These are phyloP conservation scores for Byssothecium circinans DNA, from an alignment of 2,329 filamentous ascomycete species.

Conservation along the genomic window DNA sequence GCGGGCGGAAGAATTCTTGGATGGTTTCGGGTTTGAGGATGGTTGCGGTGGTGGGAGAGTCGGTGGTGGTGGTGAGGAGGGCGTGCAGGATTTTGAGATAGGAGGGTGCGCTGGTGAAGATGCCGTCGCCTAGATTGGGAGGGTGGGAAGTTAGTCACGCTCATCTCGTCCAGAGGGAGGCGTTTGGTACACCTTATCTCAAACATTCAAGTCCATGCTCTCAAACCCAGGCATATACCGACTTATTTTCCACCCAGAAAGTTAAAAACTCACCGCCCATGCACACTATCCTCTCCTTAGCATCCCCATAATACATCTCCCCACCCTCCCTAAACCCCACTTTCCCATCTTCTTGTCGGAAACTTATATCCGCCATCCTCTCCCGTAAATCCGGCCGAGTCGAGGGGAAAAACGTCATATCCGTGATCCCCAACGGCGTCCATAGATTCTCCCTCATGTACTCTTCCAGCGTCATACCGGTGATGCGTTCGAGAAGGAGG, in stretches of 20 bases:
- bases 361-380: conserved; percentile 32
- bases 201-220: too few species aligned
- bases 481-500: conserved; percentile 48
- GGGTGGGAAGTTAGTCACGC: too few species aligned
- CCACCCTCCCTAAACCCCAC: conserved; percentile 4
- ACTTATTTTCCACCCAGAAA: too few species aligned
- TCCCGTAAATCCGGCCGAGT: conserved; percentile 24
- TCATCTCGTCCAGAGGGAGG: too few species aligned
- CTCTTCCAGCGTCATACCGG: conserved; percentile 55
- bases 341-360: conserved; percentile 22
- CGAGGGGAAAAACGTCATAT: conserved; percentile 57
- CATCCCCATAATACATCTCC: conserved; percentile 18
- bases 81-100: conserved; percentile 36
- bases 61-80: conserved; percentile 26
- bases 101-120: conserved; percentile 23
- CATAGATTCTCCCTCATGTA: conserved; percentile 60
- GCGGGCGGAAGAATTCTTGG: conserved; percentile 36
- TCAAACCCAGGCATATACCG: too few species aligned
- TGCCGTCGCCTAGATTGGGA: too few species aligned
- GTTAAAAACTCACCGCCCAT: conserved; percentile 35
- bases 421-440: conserved; percentile 49
- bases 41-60: conserved; percentile 26
- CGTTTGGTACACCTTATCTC: too few species aligned
- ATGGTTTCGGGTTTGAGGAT: conserved; percentile 29
- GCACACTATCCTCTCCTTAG: conserved; percentile 19